These are phyloP conservation scores for Tolypocladium album DNA, from an alignment of 2,329 filamentous ascomycete species.

Conservation along the genomic window DNA sequence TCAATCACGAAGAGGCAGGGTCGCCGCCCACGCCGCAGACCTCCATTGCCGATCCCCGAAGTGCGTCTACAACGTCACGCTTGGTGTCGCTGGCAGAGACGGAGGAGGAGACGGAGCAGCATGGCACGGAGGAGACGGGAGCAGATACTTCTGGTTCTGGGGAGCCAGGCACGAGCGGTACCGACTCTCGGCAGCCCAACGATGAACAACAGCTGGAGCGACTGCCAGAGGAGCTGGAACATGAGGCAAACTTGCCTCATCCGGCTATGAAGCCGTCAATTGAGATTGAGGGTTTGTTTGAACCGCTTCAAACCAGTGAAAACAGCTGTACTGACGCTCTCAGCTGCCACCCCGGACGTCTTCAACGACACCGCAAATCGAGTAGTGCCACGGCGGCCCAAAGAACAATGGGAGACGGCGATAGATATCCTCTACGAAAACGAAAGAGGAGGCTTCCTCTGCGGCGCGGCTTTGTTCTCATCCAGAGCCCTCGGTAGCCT, in stretches of 20 bases:
- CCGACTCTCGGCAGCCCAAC: not conserved
- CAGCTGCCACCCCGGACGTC: slow-evolving; percentile 18
- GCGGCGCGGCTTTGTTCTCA: slow-evolving; percentile 84
- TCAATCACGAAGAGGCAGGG: slow-evolving; percentile 39
- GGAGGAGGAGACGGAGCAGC: not conserved
- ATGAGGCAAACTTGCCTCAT: slow-evolving; percentile 7
- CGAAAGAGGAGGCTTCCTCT: slow-evolving; percentile 81
- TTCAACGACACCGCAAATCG: slow-evolving; percentile 15
- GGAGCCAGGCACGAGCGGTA: not conserved
- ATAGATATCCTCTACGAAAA: slow-evolving; percentile 95
- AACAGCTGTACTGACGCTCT: not conserved
- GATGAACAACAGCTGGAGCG: slow-evolving; percentile 1
- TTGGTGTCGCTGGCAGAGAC: slow-evolving; percentile 4
- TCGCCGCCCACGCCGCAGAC: slow-evolving; percentile 12
- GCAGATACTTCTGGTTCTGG: not conserved
- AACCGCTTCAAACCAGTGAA: not conserved
- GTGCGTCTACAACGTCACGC: slow-evolving; percentile 5
- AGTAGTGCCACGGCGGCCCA: slow-evolving; percentile 21
- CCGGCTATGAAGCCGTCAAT: slow-evolving; percentile 18
- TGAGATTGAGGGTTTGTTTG: slow-evolving; percentile 18
- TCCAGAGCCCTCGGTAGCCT: slow-evolving; percentile 73
- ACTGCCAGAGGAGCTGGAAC: not conserved
- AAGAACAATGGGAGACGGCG: slow-evolving; percentile 38
- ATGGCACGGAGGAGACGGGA: not conserved
- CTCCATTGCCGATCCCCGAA: slow-evolving; percentile 7